Evolutionary conservation across 2,329 filamentous ascomycete species (phyloP).

Genomic region (Botrytis byssoidea): DNA sequence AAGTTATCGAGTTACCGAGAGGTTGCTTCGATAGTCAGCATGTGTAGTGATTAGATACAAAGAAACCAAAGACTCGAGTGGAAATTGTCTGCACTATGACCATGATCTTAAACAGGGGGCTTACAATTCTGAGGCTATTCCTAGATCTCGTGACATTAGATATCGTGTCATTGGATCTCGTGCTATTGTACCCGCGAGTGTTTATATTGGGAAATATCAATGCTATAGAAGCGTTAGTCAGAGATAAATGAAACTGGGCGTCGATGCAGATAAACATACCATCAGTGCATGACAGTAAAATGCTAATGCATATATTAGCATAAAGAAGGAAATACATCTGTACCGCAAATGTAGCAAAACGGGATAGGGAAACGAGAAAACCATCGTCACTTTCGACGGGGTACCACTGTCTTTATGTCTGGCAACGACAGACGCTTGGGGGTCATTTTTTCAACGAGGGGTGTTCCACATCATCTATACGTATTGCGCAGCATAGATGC

Average conservation of each 20-base stretch:
- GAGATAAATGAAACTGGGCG: neutral
- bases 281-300: slow-evolving; percentile 16
- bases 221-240: neutral
- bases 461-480: neutral
- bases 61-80: neutral
- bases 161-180: neutral
- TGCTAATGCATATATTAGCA: slow-evolving; percentile 1
- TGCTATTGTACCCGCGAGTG: neutral
- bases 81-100: neutral
- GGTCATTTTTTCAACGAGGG: neutral
- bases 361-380: neutral
- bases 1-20: slow-evolving; percentile 43
- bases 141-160: neutral
- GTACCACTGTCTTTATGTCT: slow-evolving; percentile 9
- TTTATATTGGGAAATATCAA: neutral
- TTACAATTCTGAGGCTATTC: slow-evolving; percentile 18
- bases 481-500: neutral
- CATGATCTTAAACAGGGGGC: neutral
- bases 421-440: neutral
- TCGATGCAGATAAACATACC: slow-evolving; percentile 1
- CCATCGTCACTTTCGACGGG: neutral
- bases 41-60: neutral
- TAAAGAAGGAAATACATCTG: slow-evolving; percentile 7
- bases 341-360: neutral
- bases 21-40: slow-evolving; percentile 26